These are phyloP conservation scores for Pholiota conissans DNA, from an alignment of 768 basidiomycete species.

Conservation along the genomic window DNA sequence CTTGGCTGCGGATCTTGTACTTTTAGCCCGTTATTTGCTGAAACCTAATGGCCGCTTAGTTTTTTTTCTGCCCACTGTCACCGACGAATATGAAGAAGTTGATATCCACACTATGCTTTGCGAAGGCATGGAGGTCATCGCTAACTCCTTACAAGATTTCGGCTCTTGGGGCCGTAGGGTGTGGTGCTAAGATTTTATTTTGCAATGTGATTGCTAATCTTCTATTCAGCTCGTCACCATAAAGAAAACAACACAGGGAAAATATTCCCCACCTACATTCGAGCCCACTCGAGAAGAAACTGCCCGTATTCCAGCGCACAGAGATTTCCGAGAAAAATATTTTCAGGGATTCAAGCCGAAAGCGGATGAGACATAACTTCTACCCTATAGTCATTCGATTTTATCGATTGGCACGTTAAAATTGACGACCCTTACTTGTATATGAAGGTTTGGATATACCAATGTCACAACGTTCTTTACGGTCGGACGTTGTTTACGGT, in stretches of 20 bases:
- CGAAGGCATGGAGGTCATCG: slow-evolving; percentile 85
- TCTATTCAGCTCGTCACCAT: slow-evolving; percentile 91
- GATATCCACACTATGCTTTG: slow-evolving; percentile 80
- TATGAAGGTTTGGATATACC: no score
- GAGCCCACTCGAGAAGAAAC: slow-evolving; percentile 25
- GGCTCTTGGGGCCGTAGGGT: slow-evolving; percentile 94
- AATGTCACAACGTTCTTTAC: no score
- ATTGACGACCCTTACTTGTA: no score
- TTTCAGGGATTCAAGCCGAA: slow-evolving; percentile 70
- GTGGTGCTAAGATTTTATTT: slow-evolving; percentile 11
- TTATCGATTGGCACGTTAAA: no score
- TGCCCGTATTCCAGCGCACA: slow-evolving; percentile 75
- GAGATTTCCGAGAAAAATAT: slow-evolving; percentile 86
- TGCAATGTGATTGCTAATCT: not conserved
- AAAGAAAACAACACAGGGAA: slow-evolving; percentile 55
- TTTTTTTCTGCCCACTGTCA: slow-evolving; percentile 93
- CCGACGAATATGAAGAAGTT: slow-evolving; percentile 85
- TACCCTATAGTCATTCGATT: not conserved
- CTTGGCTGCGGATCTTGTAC: slow-evolving; percentile 78
- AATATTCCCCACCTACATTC: slow-evolving; percentile 58
- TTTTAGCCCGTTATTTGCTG: slow-evolving; percentile 80
- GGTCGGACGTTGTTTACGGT: no score
- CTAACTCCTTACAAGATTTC: slow-evolving; percentile 90
- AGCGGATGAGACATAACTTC: slow-evolving; percentile 4
- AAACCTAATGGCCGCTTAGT: slow-evolving; percentile 88